A percentile compares a stretch with the other conserved stretches of the same genome.
phyloP scores from a whole-genome alignment of 768 basidiomycete genomes.

The Termitomyces eurrhizus region DNA sequence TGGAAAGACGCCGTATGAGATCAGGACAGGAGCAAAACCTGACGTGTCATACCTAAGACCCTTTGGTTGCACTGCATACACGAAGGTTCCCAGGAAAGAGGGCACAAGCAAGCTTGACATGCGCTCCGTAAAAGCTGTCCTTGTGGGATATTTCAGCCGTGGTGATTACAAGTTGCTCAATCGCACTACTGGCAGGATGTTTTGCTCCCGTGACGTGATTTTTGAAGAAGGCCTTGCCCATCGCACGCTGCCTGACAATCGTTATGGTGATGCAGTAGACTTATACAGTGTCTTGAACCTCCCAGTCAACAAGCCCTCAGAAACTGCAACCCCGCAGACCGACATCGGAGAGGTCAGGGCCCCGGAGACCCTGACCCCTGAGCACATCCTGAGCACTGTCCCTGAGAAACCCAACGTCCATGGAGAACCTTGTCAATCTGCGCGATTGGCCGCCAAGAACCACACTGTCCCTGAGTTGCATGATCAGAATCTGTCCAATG shows the following conservation, averaged over 20 bases:
- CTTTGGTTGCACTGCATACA: not conserved
- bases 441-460: no score
- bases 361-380: no score
- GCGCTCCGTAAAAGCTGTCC: not conserved
- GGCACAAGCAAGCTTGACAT: not conserved
- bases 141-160: not conserved
- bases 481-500: no score
- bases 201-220: not conserved
- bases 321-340: no score
- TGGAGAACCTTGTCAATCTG: no score
- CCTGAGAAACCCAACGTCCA: no score
- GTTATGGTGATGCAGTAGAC: no score
- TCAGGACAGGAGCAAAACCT: not conserved
- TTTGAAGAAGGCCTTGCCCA: not conserved
- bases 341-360: no score
- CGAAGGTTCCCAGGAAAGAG: not conserved
- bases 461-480: no score
- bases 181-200: not conserved
- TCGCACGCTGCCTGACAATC: not conserved
- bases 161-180: not conserved
- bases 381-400: no score
- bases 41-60: not conserved
- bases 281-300: no score
- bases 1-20: not conserved
- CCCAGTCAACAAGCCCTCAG: no score